Evolutionary conservation across 352 stramenopile species (phyloP).

Genomic region (Blastocystis sp.): DNA sequence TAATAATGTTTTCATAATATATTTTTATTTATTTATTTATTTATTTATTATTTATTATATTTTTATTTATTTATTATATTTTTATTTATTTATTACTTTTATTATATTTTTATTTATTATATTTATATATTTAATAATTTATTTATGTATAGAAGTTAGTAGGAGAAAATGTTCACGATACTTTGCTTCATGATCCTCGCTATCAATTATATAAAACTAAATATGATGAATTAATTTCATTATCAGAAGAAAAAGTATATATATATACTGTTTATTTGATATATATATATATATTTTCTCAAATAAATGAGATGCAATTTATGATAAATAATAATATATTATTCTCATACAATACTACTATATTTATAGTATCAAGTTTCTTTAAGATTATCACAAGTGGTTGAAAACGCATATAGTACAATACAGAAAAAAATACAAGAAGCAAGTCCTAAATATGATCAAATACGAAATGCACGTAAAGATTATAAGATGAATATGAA

Average conservation of each 20-base stretch:
- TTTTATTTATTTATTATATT: too few relatives aligned
- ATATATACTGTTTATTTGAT: too few relatives aligned
- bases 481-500: constrained; percentile 4
- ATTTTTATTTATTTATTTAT: too few relatives aligned
- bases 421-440: constrained; percentile 15
- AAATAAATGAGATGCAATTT: constrained; percentile 15
- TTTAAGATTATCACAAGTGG: too few relatives aligned
- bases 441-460: too few relatives aligned
- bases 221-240: constrained; percentile 12
- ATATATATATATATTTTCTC: too few relatives aligned
- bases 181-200: constrained; percentile 2
- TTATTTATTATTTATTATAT: too few relatives aligned
- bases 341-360: constrained; percentile 11
- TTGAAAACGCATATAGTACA: too few relatives aligned
- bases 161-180: constrained; percentile 33
- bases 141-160: constrained; percentile 5
- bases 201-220: constrained; percentile 25
- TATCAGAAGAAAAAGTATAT: constrained; percentile 33
- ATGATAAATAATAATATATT: constrained; percentile 22
- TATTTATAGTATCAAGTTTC: too few relatives aligned
- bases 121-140: not conserved
- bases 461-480: constrained; percentile 19
- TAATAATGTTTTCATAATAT: too few relatives aligned
- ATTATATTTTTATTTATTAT: too few relatives aligned
- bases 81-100: too few relatives aligned